A percentile compares a stretch with the other conserved stretches of the same genome.
These are phyloP conservation scores for Neltuma alba DNA, from an alignment of 306 rosid genomes.

Conservation along the genomic window DNA sequence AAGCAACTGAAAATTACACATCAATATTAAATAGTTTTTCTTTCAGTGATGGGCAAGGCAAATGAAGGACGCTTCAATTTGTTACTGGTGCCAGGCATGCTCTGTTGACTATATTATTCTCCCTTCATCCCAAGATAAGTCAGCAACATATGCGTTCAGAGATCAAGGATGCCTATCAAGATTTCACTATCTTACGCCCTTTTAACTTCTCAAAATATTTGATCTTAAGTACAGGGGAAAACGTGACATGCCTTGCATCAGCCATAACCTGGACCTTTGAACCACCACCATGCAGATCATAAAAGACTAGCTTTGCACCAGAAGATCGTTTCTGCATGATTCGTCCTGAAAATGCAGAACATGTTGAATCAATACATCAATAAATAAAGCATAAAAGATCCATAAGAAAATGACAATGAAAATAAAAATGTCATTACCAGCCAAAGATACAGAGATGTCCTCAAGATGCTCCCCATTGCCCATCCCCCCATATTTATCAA, in stretches of 20 bases:
- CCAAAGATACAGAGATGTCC: slow-evolving; percentile 62
- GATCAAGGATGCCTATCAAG: neutral
- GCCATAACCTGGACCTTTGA: slow-evolving; percentile 72
- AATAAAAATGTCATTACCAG: slow-evolving; percentile 53
- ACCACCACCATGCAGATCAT: slow-evolving; percentile 58
- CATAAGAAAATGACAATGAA: slow-evolving; percentile 18
- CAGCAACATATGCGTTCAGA: neutral
- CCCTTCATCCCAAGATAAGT: neutral
- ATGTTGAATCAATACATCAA: slow-evolving; percentile 25
- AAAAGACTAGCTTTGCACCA: slow-evolving; percentile 58
- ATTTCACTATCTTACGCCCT: neutral
- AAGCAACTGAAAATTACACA: slow-evolving; percentile 2
- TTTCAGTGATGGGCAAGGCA: neutral
- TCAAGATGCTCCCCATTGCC: slow-evolving; percentile 77
- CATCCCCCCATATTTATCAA: slow-evolving; percentile 52
- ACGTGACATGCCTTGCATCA: slow-evolving; percentile 58
- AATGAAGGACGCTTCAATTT: neutral
- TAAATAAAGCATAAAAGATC: slow-evolving; percentile 25
- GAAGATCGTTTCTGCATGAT: slow-evolving; percentile 63
- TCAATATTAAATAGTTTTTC: neutral
- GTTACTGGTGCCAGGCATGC: neutral
- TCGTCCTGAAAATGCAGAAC: slow-evolving; percentile 42
- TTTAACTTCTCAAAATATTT: neutral
- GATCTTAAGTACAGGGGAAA: neutral
- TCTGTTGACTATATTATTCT: neutral